Percentiles rank a stretch among this genome's conserved stretches.
Evolutionary conservation across 768 basidiomycete species (phyloP).

Genomic region (Leccinum olivaceopallidum): DNA sequence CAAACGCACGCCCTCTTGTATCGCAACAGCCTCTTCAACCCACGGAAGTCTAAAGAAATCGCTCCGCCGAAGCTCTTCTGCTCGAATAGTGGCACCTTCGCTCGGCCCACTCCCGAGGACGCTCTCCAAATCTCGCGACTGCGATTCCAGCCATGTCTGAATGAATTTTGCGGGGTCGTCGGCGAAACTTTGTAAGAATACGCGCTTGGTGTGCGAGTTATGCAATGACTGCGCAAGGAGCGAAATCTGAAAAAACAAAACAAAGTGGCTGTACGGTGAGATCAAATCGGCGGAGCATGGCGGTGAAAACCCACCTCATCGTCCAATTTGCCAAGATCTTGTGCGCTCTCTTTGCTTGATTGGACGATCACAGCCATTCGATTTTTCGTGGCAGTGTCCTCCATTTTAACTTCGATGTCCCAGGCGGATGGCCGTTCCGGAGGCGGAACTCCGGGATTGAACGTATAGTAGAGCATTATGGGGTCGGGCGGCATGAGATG

Average conservation of each 20-base stretch:
- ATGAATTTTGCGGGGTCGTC: constrained; percentile 78
- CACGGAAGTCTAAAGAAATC: constrained; percentile 92
- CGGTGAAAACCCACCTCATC: constrained; percentile 66
- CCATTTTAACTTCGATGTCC: constrained; percentile 88
- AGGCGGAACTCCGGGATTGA: constrained; percentile 61
- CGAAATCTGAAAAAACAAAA: constrained; percentile 57
- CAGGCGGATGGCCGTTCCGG: constrained; percentile 76
- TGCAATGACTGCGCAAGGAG: constrained; percentile 81
- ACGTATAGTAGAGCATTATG: constrained; percentile 71
- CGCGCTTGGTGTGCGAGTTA: constrained; percentile 82
- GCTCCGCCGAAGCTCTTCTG: constrained; percentile 84
- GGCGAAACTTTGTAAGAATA: constrained; percentile 83
- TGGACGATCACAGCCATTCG: constrained; percentile 73
- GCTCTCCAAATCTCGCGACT: constrained; percentile 87
- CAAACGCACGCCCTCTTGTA: constrained; percentile 79
- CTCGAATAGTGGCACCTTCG: constrained; percentile 76
- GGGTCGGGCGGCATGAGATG: constrained; percentile 79
- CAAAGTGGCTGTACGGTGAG: constrained; percentile 17
- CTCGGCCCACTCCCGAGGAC: constrained; percentile 86
- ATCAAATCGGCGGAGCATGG: constrained; percentile 10
- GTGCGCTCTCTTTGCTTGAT: constrained; percentile 68
- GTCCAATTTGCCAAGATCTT: constrained; percentile 71
- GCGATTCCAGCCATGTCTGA: constrained; percentile 88
- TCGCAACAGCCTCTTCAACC: constrained; percentile 86
- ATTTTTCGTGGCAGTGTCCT: constrained; percentile 72